These are phyloP conservation scores for Spergularia marina DNA, from an alignment of 148 eudicot species.

Conservation along the genomic window DNA sequence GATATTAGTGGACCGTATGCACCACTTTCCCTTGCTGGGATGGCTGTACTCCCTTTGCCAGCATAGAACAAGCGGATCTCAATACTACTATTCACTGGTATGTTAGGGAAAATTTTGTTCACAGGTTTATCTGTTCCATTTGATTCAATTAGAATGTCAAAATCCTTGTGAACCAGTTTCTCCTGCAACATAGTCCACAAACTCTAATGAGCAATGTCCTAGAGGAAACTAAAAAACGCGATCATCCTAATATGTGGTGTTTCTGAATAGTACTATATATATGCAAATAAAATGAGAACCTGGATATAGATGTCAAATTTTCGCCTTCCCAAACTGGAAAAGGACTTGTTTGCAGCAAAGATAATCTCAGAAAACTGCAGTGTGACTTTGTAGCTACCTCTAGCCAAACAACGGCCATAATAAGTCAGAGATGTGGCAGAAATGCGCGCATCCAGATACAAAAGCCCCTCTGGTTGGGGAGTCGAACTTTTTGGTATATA, in stretches of 20 bases:
- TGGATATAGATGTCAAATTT: conserved; percentile 62
- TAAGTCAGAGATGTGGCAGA: conserved; percentile 62
- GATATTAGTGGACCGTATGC: conserved; percentile 57
- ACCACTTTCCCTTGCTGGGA: conserved; percentile 39
- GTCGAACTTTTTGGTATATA: conserved; percentile 29
- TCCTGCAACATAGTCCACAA: conserved; percentile 34
- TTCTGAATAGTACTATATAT: too few relatives aligned
- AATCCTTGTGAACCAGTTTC: conserved; percentile 35
- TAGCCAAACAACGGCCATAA: conserved; percentile 55
- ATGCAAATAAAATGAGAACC: conserved; percentile 24
- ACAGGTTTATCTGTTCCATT: conserved; percentile 36
- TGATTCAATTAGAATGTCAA: conserved; percentile 42
- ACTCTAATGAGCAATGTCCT: too few relatives aligned
- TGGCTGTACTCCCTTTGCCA: conserved; percentile 52
- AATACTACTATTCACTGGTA: conserved; percentile 33
- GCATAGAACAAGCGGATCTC: conserved; percentile 52
- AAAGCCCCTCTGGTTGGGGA: conserved; percentile 28
- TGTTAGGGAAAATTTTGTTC: conserved; percentile 13
- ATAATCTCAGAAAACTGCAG: conserved; percentile 61
- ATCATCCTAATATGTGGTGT: too few relatives aligned
- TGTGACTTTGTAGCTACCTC: conserved; percentile 54
- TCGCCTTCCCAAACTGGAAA: conserved; percentile 53
- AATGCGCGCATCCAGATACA: conserved; percentile 47
- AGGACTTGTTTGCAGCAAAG: conserved; percentile 35
- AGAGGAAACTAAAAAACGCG: too few relatives aligned